Base-by-base conservation (phyloP, 306 rosid species). In the Medicago lupulina region DNA sequence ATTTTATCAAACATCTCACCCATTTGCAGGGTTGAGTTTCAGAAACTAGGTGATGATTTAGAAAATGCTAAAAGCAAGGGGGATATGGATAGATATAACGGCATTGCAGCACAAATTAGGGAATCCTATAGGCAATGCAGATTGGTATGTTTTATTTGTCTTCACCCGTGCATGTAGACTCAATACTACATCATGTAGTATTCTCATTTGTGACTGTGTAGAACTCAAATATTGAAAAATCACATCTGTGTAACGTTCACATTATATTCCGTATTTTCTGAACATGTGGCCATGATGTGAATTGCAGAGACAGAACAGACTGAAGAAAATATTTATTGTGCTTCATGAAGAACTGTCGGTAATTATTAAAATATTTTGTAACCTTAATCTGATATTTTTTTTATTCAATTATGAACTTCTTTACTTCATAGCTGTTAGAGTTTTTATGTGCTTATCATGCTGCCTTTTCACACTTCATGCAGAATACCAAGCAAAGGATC, bases 271-370 rank as follows among this genome's bases (percentile, higher is more conserved):
- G 12, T 65, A 63, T 39, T 76, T 76, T 54, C 25, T 62, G 41
- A 82, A 65, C 69, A 9, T 66, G 40, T 70, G 75, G 44, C 53
- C 46, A 67, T 60, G 66, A 31, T 81, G 38, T 73, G 81, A 82
- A 67, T 71, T 92, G 89, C 97, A 96, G 99, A 89, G 91, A 84
- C 97, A 90, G 73, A 89, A 82, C 88, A 88, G 92, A 87, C 83
- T 85, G 91, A 92, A 92, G 79, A 88, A 84, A 57, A 92, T 95
- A 87, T 92, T 95, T 81, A n/a, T 89, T 46, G 96, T 95, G 82
- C 91, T 95, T 70, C 97, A 95, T 58, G 76, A 80, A 77, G 99
- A 95, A 85, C 51, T 95, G 76, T 80, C 83, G 96, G 99, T 92
- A 74, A 83, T 83, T 76, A 68, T 41, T 80, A 39, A 53, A 40